Evolutionary conservation across 2,329 filamentous ascomycete genomes (phyloP), one percentile per base, ranked within the genome.

Genomic region (Elsinoe batatas): DNA sequence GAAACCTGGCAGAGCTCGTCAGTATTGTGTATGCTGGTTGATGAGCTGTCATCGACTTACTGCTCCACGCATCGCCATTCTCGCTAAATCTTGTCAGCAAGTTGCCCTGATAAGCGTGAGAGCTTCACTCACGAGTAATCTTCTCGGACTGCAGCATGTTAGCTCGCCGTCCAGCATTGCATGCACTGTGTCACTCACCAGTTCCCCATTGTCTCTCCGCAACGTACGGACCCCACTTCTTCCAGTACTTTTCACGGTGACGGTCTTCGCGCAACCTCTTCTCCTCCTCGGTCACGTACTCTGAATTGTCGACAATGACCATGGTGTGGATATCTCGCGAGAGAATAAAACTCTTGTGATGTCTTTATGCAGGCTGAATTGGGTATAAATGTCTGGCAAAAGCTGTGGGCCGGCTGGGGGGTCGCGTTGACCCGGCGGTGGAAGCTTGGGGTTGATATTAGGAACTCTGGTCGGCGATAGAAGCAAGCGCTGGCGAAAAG

Each of bases 161-260:
- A 72, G 68, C 61, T 53, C 46, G 42, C n/a, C 30, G 53, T 37
- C 56, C 44, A 18, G 49, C 10, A 11, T 11, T 13, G 13, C 37
- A 11, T 37, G 56, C 8, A 63, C 36, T 17, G 37, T 33, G 42
- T 17, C 57, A 65, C 80, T 68, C 74, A 87, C 88, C 90, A 63
- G 90, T 95, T 57, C 91, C 90, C 91, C 91, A 96, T 76, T 96
- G 91, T 67, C 91, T 79, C 76, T 97, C 91, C 56, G 91, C 83
- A 64, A 95, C 85, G 67, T 96, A 97, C 20, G 91, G 85, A 56
- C 91, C 91, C 90, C 91, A 96, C 82, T 86, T 89, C 81, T 97
- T 97, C 91, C 91, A 97, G 76, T 97, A 97, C 71, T 88, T 91
- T 61, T 74, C 80, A 61, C 85, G 84, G 61, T 91, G 82, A 58